Evolutionary conservation across 2,329 filamentous ascomycete species (phyloP).

Genomic region (Torrubiella hemipterigena): DNA sequence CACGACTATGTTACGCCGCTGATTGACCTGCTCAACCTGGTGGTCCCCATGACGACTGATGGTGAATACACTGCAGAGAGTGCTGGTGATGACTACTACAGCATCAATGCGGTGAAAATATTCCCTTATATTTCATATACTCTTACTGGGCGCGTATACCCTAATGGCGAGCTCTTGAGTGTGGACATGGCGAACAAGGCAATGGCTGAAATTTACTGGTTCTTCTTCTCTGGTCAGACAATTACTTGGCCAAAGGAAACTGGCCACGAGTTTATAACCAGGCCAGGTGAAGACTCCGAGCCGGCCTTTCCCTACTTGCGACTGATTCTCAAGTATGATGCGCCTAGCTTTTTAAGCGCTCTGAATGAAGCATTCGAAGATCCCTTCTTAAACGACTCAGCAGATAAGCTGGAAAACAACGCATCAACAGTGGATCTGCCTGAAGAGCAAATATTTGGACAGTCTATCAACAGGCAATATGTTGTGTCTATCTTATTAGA

Average conservation of each 20-base stretch:
- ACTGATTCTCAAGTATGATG: conserved; percentile 76
- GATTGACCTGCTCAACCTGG: conserved; percentile 66
- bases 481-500: conserved; percentile 83
- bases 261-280: conserved; percentile 47
- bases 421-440: conserved; percentile 36
- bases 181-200: conserved; percentile 63
- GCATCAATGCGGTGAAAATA: conserved; percentile 71
- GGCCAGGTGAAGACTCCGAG: conserved; percentile 42
- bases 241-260: conserved; percentile 62
- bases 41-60: conserved; percentile 43
- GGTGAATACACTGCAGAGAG: conserved; percentile 40
- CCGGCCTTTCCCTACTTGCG: conserved; percentile 78
- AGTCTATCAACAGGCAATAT: conserved; percentile 81
- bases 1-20: conserved; percentile 84
- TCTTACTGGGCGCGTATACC: conserved; percentile 83
- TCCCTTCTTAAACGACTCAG: conserved; percentile 73
- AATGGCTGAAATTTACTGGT: conserved; percentile 84
- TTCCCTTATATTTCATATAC: conserved; percentile 92
- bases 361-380: conserved; percentile 97
- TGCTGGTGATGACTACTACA: conserved; percentile 48
- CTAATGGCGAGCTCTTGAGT: conserved; percentile 64
- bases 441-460: conserved; percentile 54
- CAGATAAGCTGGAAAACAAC: conserved; percentile 48
- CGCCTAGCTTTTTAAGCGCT: conserved; percentile 85
- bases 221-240: conserved; percentile 77